Evolutionary conservation across 2,329 filamentous ascomycete species (phyloP).

Genomic region (Stachybotrys chlorohalonatus): DNA sequence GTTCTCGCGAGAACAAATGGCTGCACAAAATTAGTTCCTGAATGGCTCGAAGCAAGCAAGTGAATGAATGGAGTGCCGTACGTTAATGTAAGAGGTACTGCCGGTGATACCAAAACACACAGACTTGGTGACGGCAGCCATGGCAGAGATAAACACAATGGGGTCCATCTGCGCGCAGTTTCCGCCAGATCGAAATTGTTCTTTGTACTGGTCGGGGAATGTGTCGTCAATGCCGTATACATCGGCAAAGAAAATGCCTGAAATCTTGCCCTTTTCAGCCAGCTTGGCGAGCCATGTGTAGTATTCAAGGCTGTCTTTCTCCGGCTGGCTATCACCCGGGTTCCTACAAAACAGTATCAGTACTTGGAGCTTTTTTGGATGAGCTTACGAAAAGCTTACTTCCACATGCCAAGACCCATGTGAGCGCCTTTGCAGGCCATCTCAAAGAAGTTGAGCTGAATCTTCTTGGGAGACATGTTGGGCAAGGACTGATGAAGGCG

Average conservation of each 20-base stretch:
- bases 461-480: neutral
- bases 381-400: neutral
- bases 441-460: neutral
- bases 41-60: neutral
- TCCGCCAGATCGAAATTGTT: slow-evolving; percentile 33
- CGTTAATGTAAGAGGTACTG: slow-evolving; percentile 33
- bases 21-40: neutral
- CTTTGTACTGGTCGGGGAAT: slow-evolving; percentile 13
- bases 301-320: slow-evolving; percentile 35
- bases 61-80: neutral
- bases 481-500: neutral
- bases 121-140: slow-evolving; percentile 54
- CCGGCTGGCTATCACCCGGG: neutral
- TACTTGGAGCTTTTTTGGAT: neutral
- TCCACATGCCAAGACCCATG: neutral
- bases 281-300: slow-evolving; percentile 54
- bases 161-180: slow-evolving; percentile 61
- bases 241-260: slow-evolving; percentile 54
- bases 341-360: neutral
- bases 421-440: neutral
- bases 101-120: slow-evolving; percentile 57
- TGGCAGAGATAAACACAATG: slow-evolving; percentile 46
- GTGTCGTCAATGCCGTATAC: slow-evolving; percentile 13
- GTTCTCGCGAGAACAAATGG: slow-evolving; percentile 4
- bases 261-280: slow-evolving; percentile 51